Conservation (phyloP, 2,329 filamentous ascomycete genomes). For the Calonectria honghensis region DNA sequence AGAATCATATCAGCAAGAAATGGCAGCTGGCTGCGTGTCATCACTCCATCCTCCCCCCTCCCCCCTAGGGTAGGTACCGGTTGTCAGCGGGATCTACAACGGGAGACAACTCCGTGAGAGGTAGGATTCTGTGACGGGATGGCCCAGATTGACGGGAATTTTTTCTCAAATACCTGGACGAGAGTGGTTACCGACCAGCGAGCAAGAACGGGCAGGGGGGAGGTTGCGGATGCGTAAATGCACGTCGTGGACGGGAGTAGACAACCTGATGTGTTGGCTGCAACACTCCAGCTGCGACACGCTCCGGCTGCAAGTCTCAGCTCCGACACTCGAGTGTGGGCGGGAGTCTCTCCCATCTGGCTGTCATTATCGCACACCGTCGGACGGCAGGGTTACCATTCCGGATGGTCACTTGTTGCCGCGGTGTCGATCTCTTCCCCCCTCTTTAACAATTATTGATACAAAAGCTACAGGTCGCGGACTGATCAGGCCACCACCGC, state of each 20-base stretch:
- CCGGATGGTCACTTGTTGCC: constrained; percentile 32
- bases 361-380: not conserved
- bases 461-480: constrained; percentile 13
- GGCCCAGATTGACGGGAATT: not conserved
- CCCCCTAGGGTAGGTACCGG: not conserved
- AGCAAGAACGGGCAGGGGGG: constrained; percentile 4
- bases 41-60: not conserved
- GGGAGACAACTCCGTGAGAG: not conserved
- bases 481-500: constrained; percentile 47
- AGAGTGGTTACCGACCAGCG: constrained; percentile 10
- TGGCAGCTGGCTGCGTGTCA: constrained; percentile 14
- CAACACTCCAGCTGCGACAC: constrained; percentile 10
- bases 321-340: constrained; percentile 6
- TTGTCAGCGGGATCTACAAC: constrained; percentile 27
- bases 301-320: constrained; percentile 29
- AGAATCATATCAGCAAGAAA: constrained; percentile 19
- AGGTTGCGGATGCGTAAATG: not conserved
- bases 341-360: constrained; percentile 3
- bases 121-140: constrained; percentile 1
- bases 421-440: constrained; percentile 47
- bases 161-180: not conserved
- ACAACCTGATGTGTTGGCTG: constrained; percentile 28
- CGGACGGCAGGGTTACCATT: constrained; percentile 20
- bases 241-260: not conserved
- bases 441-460: constrained; percentile 33